Base-by-base conservation (phyloP, 2,329 filamentous ascomycete species). In the Gremmenia infestans region DNA sequence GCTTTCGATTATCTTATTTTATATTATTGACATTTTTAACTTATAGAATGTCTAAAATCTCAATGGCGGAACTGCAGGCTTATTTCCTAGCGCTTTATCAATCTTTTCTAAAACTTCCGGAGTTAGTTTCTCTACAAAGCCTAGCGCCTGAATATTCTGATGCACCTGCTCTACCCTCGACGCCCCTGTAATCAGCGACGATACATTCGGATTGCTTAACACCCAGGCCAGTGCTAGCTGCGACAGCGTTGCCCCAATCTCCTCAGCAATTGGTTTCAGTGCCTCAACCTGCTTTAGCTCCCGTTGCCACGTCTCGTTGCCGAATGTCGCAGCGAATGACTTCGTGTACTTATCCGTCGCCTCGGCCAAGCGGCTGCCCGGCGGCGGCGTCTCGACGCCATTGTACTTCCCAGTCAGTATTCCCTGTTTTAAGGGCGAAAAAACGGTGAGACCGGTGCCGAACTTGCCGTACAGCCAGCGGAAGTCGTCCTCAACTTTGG, bases 321-420 rank as follows among this genome's bases (percentile, higher is more conserved):
- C 74, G 39, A 72, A 69, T 52, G 78, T 72, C 19, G 74, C 56
- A 43, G 65, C 59, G 58, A 71, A 64, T 35, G 75, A 72, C 55
- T 72, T 74, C 4, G 68, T 65, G 58, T 57, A 59, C 49, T 56
- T 59, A 59, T 86, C 78, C 50, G 79, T 73, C 47, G 77, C 77
- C 64, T 78, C 76, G 14, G 77, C 76, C 59, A 84, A 75, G 25
- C 83, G 75, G 37, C 78, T 81, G 55, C 77, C 77, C 5, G 77
- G 72, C 12, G 81, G 81, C 36, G 74, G 72, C 8, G 39, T 42
- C 15, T 52, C 40, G 43, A 83, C 80, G 63, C 83, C 72, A 67
- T 81, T 82, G 71, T 87, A 87, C 71, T 86, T 87, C 52, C 83
- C 83, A 2, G 80, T 81, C 63, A 86, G 72, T 54, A 86, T 73